Evolutionary conservation across 2,329 filamentous ascomycete genomes (phyloP).

Genomic region (Neonectria punicea): DNA sequence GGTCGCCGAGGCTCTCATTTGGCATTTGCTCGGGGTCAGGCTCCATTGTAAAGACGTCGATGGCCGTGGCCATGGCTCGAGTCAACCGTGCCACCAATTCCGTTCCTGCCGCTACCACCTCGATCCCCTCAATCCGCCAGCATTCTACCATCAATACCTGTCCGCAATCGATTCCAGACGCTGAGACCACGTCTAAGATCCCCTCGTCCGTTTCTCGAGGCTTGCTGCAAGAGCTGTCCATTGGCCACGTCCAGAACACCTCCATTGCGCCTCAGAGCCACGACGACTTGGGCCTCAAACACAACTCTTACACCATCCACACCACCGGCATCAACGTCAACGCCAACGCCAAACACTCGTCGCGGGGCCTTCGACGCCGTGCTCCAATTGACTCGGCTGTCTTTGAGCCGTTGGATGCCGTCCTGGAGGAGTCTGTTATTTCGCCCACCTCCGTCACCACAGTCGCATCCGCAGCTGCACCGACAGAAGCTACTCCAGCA

Average conservation of each 20-base stretch:
- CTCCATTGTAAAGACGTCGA: slow-evolving; percentile 20
- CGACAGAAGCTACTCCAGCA: slow-evolving; percentile 12
- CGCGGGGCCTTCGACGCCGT: slow-evolving; percentile 44
- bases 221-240: slow-evolving; percentile 43
- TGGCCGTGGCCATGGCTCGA: slow-evolving; percentile 37
- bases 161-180: not conserved
- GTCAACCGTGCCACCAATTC: slow-evolving; percentile 27
- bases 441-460: slow-evolving; percentile 15
- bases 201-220: slow-evolving; percentile 32
- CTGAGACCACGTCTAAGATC: slow-evolving; percentile 29
- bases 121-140: slow-evolving; percentile 21
- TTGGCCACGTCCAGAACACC: slow-evolving; percentile 42
- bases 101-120: slow-evolving; percentile 13
- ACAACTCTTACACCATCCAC: slow-evolving; percentile 3
- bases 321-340: not conserved
- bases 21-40: slow-evolving; percentile 20
- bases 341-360: slow-evolving; percentile 28
- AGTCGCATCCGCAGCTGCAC: slow-evolving; percentile 8
- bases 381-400: slow-evolving; percentile 45
- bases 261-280: slow-evolving; percentile 24
- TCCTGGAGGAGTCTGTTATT: slow-evolving; percentile 44
- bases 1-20: slow-evolving; percentile 7
- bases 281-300: slow-evolving; percentile 5
- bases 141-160: slow-evolving; percentile 11
- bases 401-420: slow-evolving; percentile 48